Evolutionary conservation across 768 basidiomycete genomes (phyloP).

Genomic region (Baorangia bicolor): DNA sequence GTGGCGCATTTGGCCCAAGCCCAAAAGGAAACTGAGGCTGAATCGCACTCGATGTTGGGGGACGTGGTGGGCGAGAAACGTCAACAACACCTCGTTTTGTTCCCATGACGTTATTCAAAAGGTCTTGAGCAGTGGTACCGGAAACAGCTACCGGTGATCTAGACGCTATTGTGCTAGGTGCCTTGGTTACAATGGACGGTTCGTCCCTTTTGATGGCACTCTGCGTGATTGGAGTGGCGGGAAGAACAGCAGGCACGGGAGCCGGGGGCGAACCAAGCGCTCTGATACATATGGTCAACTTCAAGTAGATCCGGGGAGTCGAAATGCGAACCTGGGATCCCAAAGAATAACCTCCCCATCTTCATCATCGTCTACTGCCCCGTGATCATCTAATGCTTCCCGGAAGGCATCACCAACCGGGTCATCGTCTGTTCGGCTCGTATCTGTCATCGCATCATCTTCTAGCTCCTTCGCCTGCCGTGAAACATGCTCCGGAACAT

Average conservation of each 20-base stretch:
- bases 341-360: constrained; percentile 76
- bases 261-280: constrained; percentile 21
- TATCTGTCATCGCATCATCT: constrained; percentile 65
- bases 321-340: constrained; percentile 54
- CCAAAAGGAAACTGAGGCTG: constrained; percentile 52
- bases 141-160: constrained; percentile 22
- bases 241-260: constrained; percentile 9
- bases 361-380: constrained; percentile 41
- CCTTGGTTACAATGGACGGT: background rate
- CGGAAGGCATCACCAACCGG: constrained; percentile 69
- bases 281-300: constrained; percentile 13
- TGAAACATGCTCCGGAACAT: background rate
- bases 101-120: constrained; percentile 47
- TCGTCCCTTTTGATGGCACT: constrained; percentile 6
- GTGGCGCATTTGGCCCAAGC: constrained; percentile 45
- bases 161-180: constrained; percentile 15
- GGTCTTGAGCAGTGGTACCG: constrained; percentile 63
- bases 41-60: constrained; percentile 28
- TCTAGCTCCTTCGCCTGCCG: constrained; percentile 33
- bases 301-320: background rate
- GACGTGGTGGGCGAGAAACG: constrained; percentile 11
- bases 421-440: constrained; percentile 73
- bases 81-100: constrained; percentile 21
- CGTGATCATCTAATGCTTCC: constrained; percentile 42
- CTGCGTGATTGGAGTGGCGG: constrained; percentile 19